Conservation (phyloP, 2,329 filamentous ascomycete species). For the Didymosphaeria variabile region DNA sequence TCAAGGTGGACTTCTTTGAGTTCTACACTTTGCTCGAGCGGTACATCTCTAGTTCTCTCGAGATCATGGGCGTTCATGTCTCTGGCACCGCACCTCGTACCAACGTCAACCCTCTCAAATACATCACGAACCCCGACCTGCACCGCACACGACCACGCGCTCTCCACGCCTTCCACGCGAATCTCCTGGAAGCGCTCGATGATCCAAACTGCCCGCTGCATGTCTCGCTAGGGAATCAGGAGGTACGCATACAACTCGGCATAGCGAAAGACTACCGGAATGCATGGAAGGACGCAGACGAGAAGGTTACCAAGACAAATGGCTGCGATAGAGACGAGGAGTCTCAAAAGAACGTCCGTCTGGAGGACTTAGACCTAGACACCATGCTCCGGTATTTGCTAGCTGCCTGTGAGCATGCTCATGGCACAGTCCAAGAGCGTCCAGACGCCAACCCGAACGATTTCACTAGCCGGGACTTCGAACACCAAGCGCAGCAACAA, state of each 20-base stretch:
- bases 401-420: conserved; percentile 67
- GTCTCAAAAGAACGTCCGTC: conserved; percentile 46
- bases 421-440: conserved; percentile 48
- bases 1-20: conserved; percentile 81
- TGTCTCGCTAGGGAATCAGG: conserved; percentile 62
- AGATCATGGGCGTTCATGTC: conserved; percentile 68
- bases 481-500: conserved; percentile 21
- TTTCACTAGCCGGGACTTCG: conserved; percentile 34
- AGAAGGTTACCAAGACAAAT: conserved; percentile 37
- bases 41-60: conserved; percentile 72
- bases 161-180: conserved; percentile 71
- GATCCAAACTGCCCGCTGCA: conserved; percentile 66
- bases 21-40: conserved; percentile 78
- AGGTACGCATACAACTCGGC: conserved; percentile 66
- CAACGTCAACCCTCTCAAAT: conserved; percentile 44
- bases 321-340: conserved; percentile 28
- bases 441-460: conserved; percentile 11
- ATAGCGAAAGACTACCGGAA: conserved; percentile 76
- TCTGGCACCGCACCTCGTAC: conserved; percentile 29
- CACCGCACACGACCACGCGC: conserved; percentile 32
- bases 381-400: conserved; percentile 68
- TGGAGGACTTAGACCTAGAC: conserved; percentile 70
- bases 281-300: conserved; percentile 74
- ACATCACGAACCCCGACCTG: conserved; percentile 40
- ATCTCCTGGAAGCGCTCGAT: conserved; percentile 71